Evolutionary conservation across 78 protist species (phyloP).

Genomic region (Diacronema lutheri): DNA sequence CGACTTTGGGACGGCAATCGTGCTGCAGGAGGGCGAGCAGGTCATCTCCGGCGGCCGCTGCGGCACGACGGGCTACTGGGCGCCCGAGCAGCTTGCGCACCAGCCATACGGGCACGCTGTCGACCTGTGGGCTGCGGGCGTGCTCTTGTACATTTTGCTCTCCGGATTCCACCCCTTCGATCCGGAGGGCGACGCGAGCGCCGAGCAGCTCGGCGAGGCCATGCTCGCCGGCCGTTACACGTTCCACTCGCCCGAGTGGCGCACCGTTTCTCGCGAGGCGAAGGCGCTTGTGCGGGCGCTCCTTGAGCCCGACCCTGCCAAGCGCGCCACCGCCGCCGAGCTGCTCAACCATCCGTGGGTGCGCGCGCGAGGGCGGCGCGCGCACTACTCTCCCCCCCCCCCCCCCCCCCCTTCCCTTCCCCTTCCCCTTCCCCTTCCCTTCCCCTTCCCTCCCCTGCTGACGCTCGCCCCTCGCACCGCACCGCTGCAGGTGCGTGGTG

Average conservation of each 20-base stretch:
- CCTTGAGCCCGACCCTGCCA: constrained; percentile 43
- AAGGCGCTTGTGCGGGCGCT: constrained; percentile 34
- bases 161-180: not conserved
- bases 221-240: not conserved
- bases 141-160: constrained; percentile 21
- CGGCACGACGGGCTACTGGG: constrained; percentile 42
- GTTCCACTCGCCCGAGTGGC: not conserved
- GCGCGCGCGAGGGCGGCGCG: too few relatives aligned
- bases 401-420: too few relatives aligned
- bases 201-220: not conserved
- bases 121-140: constrained; percentile 51
- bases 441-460: too few relatives aligned
- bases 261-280: not conserved
- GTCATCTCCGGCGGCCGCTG: not conserved
- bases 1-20: constrained; percentile 44
- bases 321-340: constrained; percentile 57
- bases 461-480: too few relatives aligned
- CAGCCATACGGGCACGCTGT: constrained; percentile 8
- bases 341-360: constrained; percentile 61
- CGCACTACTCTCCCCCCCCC: too few relatives aligned
- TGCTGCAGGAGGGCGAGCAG: not conserved
- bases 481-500: too few relatives aligned
- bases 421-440: too few relatives aligned
- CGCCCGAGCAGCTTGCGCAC: constrained; percentile 31
- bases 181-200: not conserved